phyloP scores from a whole-genome alignment of 805 yeast genomes.

The Metschnikowia corniflorae region DNA sequence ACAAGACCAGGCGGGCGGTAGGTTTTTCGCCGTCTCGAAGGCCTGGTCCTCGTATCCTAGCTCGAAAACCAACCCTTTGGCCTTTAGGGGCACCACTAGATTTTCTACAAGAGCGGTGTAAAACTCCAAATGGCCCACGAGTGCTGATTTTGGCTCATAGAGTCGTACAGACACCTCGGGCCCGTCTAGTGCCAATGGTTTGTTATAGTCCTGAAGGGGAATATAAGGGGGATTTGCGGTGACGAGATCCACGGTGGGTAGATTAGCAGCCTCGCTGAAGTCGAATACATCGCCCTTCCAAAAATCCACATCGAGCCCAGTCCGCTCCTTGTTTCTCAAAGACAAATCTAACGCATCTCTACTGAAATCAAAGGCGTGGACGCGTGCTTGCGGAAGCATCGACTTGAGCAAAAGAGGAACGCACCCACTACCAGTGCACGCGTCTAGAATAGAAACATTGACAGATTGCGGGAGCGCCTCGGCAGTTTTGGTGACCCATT shows the following conservation, averaged over 20 bases:
- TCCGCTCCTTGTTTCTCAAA: slow-evolving; percentile 33
- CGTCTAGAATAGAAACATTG: slow-evolving; percentile 12
- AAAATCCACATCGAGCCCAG: slow-evolving; percentile 9
- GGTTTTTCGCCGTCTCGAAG: slow-evolving; percentile 28
- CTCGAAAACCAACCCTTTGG: slow-evolving; percentile 70
- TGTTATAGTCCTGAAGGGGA: slow-evolving; percentile 41
- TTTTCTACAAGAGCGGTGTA: slow-evolving; percentile 52
- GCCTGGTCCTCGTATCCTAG: slow-evolving; percentile 65
- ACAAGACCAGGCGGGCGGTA: slow-evolving; percentile 43
- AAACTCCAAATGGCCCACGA: slow-evolving; percentile 75
- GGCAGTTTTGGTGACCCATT: slow-evolving; percentile 61
- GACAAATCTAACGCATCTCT: slow-evolving; percentile 51
- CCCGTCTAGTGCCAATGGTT: slow-evolving; percentile 31
- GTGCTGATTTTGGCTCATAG: slow-evolving; percentile 76
- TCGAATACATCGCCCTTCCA: slow-evolving; percentile 10
- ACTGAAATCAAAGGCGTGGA: slow-evolving; percentile 58
- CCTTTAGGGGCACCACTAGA: slow-evolving; percentile 38
- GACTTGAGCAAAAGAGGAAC: slow-evolving; percentile 53
- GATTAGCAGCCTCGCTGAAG: slow-evolving; percentile 1
- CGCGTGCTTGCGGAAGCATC: slow-evolving; percentile 17
- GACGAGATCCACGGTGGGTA: slow-evolving; percentile 45
- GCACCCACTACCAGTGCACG: slow-evolving; percentile 55
- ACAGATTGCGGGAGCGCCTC: background rate
- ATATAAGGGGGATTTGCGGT: slow-evolving; percentile 94
- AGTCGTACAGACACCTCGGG: slow-evolving; percentile 61